Conservation (phyloP, 148 eudicot genomes). For the Heliosperma pusillum region DNA sequence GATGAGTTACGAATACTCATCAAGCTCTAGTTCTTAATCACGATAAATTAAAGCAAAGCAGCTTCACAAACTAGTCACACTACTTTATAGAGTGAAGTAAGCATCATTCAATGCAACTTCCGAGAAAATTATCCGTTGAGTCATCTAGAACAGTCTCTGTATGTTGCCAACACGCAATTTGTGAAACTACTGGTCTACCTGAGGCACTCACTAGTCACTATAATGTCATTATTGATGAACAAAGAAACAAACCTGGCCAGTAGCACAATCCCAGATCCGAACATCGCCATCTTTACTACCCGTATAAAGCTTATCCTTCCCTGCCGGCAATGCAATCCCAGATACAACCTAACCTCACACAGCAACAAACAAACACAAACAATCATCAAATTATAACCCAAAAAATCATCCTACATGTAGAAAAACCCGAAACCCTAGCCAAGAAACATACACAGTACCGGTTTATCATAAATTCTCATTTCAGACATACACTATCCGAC, state of each 20-base stretch:
- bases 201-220: no score
- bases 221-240: neutral
- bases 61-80: no score
- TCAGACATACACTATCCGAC: no score
- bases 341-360: conserved; percentile 58
- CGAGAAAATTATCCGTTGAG: no score
- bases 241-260: conserved; percentile 67
- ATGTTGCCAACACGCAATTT: no score
- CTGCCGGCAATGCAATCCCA: conserved; percentile 78
- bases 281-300: conserved; percentile 85
- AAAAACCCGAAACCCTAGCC: neutral
- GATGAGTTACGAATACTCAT: no score
- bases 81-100: no score
- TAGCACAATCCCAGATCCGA: conserved; percentile 92
- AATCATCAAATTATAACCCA: conserved; percentile 6
- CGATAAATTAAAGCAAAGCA: no score
- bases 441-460: conserved; percentile 35
- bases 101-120: neutral
- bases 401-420: neutral
- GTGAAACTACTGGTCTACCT: no score
- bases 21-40: no score
- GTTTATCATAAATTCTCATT: no score
- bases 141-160: neutral
- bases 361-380: neutral
- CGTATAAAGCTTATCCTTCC: conserved; percentile 86